Evolutionary conservation across 2,329 filamentous ascomycete genomes (phyloP).

Genomic region (Juglanconis sp.): DNA sequence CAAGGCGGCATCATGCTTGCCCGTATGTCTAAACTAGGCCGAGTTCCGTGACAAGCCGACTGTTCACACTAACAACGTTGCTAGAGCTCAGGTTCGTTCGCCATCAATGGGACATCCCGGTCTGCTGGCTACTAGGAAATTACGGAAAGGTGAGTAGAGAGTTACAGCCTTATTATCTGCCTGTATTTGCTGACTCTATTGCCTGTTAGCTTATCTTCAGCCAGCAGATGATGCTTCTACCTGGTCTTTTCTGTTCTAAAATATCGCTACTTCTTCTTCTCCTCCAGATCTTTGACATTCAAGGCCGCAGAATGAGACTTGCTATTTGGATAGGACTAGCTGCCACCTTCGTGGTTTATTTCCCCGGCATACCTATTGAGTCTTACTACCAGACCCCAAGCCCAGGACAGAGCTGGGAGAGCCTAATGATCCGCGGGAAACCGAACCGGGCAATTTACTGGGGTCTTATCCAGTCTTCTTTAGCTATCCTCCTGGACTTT

Average conservation of each 20-base stretch:
- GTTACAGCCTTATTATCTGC: neutral
- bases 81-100: conserved; percentile 14
- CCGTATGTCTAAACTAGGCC: neutral
- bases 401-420: conserved; percentile 14
- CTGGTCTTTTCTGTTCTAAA: conserved; percentile 17
- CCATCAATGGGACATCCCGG: conserved; percentile 19
- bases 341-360: conserved; percentile 1
- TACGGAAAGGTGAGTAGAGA: conserved; percentile 11
- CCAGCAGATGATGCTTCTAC: conserved; percentile 8
- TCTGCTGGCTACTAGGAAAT: conserved; percentile 17
- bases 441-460: neutral
- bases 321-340: conserved; percentile 7
- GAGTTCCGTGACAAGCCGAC: no score
- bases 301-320: neutral
- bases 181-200: neutral
- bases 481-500: conserved; percentile 17
- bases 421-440: conserved; percentile 1
- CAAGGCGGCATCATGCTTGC: neutral
- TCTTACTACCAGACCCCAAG: conserved; percentile 7
- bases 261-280: conserved; percentile 19
- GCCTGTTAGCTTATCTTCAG: conserved; percentile 6
- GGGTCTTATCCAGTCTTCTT: conserved; percentile 14
- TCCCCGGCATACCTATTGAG: conserved; percentile 5
- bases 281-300: conserved; percentile 10
- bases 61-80: neutral